Evolutionary conservation across 2,329 filamentous ascomycete genomes (phyloP), one percentile per base, ranked within the genome.

Genomic region (Aaosphaeria arxii): DNA sequence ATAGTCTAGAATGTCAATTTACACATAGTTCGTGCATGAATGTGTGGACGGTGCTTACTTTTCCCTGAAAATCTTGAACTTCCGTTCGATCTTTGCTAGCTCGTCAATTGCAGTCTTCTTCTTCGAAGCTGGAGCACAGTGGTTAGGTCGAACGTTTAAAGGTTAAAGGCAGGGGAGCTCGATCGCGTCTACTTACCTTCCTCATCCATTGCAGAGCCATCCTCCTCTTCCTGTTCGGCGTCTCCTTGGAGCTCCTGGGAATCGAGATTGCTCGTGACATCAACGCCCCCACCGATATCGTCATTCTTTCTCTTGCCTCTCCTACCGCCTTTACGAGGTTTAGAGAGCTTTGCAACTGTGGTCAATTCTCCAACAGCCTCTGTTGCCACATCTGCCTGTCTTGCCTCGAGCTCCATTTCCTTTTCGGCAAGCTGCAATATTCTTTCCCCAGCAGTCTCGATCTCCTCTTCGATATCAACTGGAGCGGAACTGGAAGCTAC

Each of bases 41-140:
- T 47, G n/a, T 29, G 29, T 11, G 24, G 4, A 28, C n/a, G 13
- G 31, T 42, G 71, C 78, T 59, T 66, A 88, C 86, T 84, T 86
- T 55, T 91, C 91, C 61, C 91, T 83, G 63, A 97, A 89, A 13
- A 87, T 81, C 50, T 86, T 84, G 72, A 99, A 99, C 64, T 94
- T 89, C 67, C 87, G 87, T 67, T 97, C 92, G 40, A 99, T 87
- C 13, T 83, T 81, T 13, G 83, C 79, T 59, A 96, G 80, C 56
- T 90, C 84, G 47, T 91, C 88, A 64, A 91, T 86, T 0, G 91
- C 91, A 32, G 82, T 81, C 63, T 85, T 85, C 73, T 92, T 94
- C 64, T 84, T 85, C 61, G 88, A 83, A 55, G 88, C 89, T 92
- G 60, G 9, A 32, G 11, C 7, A 33, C 11, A 32, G 31, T 30